Base-by-base conservation (phyloP, 768 basidiomycete genomes). In the Postia placenta region DNA sequence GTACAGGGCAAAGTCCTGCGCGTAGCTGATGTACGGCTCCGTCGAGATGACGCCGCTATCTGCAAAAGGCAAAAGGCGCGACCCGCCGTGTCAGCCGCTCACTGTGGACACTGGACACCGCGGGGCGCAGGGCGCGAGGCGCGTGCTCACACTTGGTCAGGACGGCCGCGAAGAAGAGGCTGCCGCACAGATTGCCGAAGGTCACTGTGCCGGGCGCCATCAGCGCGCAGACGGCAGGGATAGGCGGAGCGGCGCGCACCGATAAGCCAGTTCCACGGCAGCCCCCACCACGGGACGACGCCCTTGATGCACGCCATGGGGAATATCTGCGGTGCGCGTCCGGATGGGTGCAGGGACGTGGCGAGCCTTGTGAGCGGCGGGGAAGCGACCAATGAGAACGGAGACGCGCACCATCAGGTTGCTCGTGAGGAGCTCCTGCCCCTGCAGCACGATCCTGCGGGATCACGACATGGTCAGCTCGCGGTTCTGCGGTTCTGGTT, bases 341-440 rank as follows among this genome's bases (percentile, higher is more conserved):
- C n/a, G n/a, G n/a, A n/a, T n/a, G n/a, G n/a, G n/a, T n/a, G n/a
- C n/a, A n/a, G n/a, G n/a, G n/a, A n/a, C n/a, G n/a, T n/a, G n/a
- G 7, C 26, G 28, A n/a, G 17, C 11, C 4, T 4, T 42, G 45
- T 46, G 28, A 35, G 41, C n/a, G 19, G 22, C 33, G 23, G 9
- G 30, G n/a, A 11, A 26, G 30, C 39, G 35, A 33, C 33, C 19
- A 3, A 26, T 17, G 24, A 5, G 27, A 7, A 2, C 27, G 47
- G 7, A 15, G 42, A 27, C 19, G 42, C 57, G 42, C 45, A 85
- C 84, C 83, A 88, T 77, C 77, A 88, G 80, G 59, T 86, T 85
- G 58, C 85, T 86, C 42, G 85, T 87, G 28, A 87, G 62, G 0
- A 88, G 73, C 49, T 88, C 85, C 38, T 80, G 70, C 1, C 81